phyloP scores from a whole-genome alignment of 345 rosid genomes.

The Gossypium raimondii region DNA sequence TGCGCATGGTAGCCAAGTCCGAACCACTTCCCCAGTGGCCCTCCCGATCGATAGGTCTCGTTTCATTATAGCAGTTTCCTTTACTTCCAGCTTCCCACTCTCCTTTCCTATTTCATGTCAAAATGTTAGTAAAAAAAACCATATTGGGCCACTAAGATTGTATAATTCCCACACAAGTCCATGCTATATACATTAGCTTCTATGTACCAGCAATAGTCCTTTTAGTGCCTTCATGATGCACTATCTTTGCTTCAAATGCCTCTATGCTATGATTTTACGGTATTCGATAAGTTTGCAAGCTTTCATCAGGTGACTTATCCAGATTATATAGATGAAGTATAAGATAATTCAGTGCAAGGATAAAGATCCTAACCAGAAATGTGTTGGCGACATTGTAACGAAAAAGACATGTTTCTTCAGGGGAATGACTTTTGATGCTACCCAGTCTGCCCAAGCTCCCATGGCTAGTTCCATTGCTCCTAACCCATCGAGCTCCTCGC shows the following conservation, averaged over 20 bases:
- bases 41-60: slow-evolving; percentile 46
- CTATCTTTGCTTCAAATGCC: not conserved
- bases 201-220: not conserved
- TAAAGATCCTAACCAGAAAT: slow-evolving; percentile 54
- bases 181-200: not conserved
- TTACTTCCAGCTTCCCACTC: slow-evolving; percentile 76
- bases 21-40: slow-evolving; percentile 94
- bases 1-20: slow-evolving; percentile 69
- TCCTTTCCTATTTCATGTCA: slow-evolving; percentile 54
- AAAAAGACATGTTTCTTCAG: slow-evolving; percentile 57
- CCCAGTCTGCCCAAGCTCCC: slow-evolving; percentile 91
- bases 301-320: not conserved
- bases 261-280: not conserved
- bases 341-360: not conserved
- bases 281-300: not conserved
- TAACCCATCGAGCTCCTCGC: slow-evolving; percentile 72
- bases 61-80: slow-evolving; percentile 82
- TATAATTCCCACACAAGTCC: not conserved
- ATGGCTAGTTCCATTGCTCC: slow-evolving; percentile 91
- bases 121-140: slow-evolving; percentile 2
- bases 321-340: not conserved
- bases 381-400: slow-evolving; percentile 94
- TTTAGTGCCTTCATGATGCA: not conserved
- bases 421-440: slow-evolving; percentile 52
- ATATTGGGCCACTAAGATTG: not conserved